Evolutionary conservation across 495 filamentous ascomycete species (phyloP), one percentile per base, ranked within the genome.

Genomic region (Polyplosphaeria fusca): DNA sequence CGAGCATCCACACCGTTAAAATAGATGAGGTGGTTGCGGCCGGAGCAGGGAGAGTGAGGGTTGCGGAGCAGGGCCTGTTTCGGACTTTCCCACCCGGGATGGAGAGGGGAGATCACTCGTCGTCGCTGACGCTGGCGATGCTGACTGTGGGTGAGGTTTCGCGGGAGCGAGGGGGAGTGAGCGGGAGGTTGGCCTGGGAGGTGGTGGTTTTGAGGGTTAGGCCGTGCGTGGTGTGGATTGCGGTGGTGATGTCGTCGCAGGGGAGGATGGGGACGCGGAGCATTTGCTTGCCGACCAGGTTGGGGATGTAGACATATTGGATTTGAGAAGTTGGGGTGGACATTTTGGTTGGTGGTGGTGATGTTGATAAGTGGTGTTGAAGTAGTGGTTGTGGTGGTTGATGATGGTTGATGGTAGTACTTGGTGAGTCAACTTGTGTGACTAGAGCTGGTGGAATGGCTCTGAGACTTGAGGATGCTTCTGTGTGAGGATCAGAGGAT

Each of bases 291-390:
- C 55, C 55, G 26, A 58, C 55, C 3, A 58, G 55, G 39, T 58
- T 58, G 37, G 55, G 55, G 19, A 58, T 58, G 46, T 51, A 58
- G 24, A 52, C 47, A 35, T 58, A 58, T 58, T 58, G 46, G 4
- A 32, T 51, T 5, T 38, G 28, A 25, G 50, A 7, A 7, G 16
- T 19, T 42, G 39, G 39, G 39, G 19, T 18, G 4, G 50, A 53
- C 50, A 53, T 53, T 45, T 5, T 35, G 16, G 30, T 35, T 7
- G 30, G 13, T 43, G 11, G 45, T 50, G n/a, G 47, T 50, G 28
- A n/a, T 25, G n/a, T n/a, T n/a, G n/a, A n/a, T n/a, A n/a, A n/a
- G n/a, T n/a, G n/a, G n/a, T n/a, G n/a, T n/a, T n/a, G 30, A 35
- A 22, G 28, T 52, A 37, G 48, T 52, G n/a, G 45, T 14, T 13